A percentile compares a stretch with the other conserved stretches of the same genome.
These are phyloP conservation scores for Nymphaea thermarum DNA, from an alignment of 164 flowering plant genomes.

Conservation along the genomic window DNA sequence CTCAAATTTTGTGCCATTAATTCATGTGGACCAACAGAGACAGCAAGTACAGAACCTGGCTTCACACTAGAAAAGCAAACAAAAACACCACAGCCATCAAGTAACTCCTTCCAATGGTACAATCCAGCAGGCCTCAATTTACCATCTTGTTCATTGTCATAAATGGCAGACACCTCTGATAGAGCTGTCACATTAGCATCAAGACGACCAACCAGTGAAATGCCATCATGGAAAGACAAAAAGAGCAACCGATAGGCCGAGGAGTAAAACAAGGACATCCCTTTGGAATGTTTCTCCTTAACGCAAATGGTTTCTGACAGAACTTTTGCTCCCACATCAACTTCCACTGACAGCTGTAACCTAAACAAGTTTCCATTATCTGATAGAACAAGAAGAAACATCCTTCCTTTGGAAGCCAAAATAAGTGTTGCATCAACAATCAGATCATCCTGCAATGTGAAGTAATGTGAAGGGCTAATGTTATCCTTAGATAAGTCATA, in stretches of 20 bases:
- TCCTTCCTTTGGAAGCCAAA: constrained; percentile 51
- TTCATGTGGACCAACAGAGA: constrained; percentile 42
- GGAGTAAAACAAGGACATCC: constrained; percentile 72
- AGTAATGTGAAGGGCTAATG: constrained; percentile 88
- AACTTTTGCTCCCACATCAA: constrained; percentile 59
- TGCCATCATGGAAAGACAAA: constrained; percentile 83
- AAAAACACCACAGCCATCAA: constrained; percentile 70
- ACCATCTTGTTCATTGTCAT: constrained; percentile 72
- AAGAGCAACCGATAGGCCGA: constrained; percentile 58
- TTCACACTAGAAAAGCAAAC: constrained; percentile 76
- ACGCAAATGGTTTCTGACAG: constrained; percentile 55
- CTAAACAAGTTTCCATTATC: constrained; percentile 63
- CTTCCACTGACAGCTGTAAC: constrained; percentile 58
- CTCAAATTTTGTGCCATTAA: constrained; percentile 67
- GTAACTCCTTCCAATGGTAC: constrained; percentile 89
- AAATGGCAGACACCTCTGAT: constrained; percentile 55
- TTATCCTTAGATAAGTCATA: constrained; percentile 92
- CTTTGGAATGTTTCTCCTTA: constrained; percentile 46
- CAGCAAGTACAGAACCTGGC: constrained; percentile 52
- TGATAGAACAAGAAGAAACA: constrained; percentile 80
- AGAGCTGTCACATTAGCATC: constrained; percentile 52
- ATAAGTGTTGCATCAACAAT: constrained; percentile 82
- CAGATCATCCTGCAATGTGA: constrained; percentile 72
- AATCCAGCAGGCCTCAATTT: constrained; percentile 64
- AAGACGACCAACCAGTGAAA: constrained; percentile 57